A percentile compares a stretch with the other conserved stretches of the same genome.
Conservation (phyloP, 306 rosid genomes). For the Acacia melanoxylon region DNA sequence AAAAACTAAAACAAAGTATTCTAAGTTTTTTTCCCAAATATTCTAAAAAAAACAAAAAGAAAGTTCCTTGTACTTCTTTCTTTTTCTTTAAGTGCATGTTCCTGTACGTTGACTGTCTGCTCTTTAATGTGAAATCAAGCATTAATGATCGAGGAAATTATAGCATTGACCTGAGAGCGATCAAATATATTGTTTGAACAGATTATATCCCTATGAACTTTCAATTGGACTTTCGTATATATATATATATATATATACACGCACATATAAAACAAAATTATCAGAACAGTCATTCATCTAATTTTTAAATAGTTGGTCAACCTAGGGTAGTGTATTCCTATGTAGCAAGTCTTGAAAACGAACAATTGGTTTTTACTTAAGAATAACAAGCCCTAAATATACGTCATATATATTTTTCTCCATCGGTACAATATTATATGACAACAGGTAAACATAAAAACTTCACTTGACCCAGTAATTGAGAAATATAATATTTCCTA, state of each 20-base stretch:
- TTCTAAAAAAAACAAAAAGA: neutral
- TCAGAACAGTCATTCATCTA: neutral
- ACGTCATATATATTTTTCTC: neutral
- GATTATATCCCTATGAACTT: neutral
- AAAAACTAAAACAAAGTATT: neutral
- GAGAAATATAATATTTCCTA: neutral
- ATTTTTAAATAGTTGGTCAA: neutral
- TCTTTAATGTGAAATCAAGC: neutral
- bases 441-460: neutral
- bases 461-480: neutral
- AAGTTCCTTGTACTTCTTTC: neutral
- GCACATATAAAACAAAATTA: no score
- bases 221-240: neutral
- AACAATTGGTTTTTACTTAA: neutral
- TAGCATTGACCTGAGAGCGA: neutral
- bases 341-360: neutral
- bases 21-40: neutral
- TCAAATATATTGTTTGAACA: neutral
- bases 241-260: no score
- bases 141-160: neutral
- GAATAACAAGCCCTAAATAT: neutral
- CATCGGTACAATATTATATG: no score
- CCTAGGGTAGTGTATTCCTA: neutral
- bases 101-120: neutral
- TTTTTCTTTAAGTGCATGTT: neutral